These are phyloP conservation scores for Taiwanofungus camphoratus DNA, from an alignment of 1,284 basidiomycete genomes.

Conservation along the genomic window DNA sequence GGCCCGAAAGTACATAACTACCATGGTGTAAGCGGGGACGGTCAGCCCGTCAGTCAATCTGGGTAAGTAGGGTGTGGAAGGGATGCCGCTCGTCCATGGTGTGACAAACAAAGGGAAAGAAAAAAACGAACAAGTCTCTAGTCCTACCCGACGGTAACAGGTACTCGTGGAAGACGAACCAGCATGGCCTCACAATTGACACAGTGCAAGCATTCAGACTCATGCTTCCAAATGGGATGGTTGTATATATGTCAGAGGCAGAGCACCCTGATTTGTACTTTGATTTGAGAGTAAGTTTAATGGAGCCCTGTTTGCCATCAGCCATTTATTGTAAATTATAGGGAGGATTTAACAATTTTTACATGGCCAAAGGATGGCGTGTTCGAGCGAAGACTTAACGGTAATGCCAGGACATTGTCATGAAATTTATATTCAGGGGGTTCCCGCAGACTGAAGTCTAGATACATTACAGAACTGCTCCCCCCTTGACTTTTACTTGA, in stretches of 20 bases:
- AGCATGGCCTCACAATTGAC: conserved; percentile 40
- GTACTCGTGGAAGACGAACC: conserved; percentile 38
- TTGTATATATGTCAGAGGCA: conserved; percentile 23
- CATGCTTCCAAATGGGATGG: conserved; percentile 36
- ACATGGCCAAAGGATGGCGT: too few species aligned
- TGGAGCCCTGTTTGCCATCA: too few species aligned
- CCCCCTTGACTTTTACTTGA: too few species aligned
- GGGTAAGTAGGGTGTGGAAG: conserved; percentile 38
- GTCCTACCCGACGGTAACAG: conserved; percentile 22
- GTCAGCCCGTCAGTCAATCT: conserved; percentile 38
- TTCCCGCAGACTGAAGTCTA: conserved; percentile 53
- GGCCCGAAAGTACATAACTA: too few species aligned
- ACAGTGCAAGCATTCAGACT: conserved; percentile 34
- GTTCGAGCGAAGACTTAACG: not conserved
- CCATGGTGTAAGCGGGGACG: conserved; percentile 38
- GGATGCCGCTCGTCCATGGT: conserved; percentile 45
- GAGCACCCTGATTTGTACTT: conserved; percentile 32
- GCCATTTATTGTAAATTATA: too few species aligned
- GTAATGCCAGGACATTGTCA: conserved; percentile 62
- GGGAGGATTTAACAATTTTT: conserved; percentile 59
- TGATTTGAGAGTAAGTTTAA: conserved; percentile 34
- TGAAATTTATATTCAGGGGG: conserved; percentile 48
- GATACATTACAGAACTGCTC: conserved; percentile 32
- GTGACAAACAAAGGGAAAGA: not conserved
- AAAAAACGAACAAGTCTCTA: not conserved